These are phyloP conservation scores for Sanghuangporus sanghuang DNA, from an alignment of 1,284 basidiomycete species.

Conservation along the genomic window DNA sequence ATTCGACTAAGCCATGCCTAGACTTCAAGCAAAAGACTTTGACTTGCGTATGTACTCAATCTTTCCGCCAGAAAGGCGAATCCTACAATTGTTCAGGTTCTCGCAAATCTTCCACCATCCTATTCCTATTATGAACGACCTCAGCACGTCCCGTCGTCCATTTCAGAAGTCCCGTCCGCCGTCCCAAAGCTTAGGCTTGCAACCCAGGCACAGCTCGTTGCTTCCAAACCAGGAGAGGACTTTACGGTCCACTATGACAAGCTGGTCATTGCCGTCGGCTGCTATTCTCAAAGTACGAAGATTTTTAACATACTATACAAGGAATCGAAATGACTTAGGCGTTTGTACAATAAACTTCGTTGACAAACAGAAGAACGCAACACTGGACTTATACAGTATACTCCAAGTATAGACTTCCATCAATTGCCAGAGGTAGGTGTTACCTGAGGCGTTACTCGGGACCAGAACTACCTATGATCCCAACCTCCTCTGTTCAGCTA, in stretches of 20 bases:
- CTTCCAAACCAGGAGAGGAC: conserved; percentile 9
- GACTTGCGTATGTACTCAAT: conserved; percentile 42
- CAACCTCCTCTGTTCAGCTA: no score
- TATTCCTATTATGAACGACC: conserved; percentile 9
- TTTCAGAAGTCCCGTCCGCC: neutral
- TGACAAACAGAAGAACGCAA: no score
- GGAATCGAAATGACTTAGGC: no score
- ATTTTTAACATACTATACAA: no score
- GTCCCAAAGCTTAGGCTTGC: neutral
- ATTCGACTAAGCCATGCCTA: conserved; percentile 21
- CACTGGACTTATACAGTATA: no score
- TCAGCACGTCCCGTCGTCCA: neutral
- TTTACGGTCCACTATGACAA: conserved; percentile 72
- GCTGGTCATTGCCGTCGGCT: conserved; percentile 80
- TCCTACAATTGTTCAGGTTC: conserved; percentile 2
- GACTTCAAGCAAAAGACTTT: conserved; percentile 62
- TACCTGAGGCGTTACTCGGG: no score
- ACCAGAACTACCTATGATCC: no score
- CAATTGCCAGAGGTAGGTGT: no score
- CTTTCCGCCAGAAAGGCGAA: neutral
- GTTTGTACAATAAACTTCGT: no score
- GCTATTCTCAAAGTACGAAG: conserved; percentile 68
- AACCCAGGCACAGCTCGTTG: conserved; percentile 10
- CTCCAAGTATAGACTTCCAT: no score
- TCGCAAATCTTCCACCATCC: conserved; percentile 14